phyloP scores from a whole-genome alignment of 208 protist species.

The Wallacemonas sp. region DNA sequence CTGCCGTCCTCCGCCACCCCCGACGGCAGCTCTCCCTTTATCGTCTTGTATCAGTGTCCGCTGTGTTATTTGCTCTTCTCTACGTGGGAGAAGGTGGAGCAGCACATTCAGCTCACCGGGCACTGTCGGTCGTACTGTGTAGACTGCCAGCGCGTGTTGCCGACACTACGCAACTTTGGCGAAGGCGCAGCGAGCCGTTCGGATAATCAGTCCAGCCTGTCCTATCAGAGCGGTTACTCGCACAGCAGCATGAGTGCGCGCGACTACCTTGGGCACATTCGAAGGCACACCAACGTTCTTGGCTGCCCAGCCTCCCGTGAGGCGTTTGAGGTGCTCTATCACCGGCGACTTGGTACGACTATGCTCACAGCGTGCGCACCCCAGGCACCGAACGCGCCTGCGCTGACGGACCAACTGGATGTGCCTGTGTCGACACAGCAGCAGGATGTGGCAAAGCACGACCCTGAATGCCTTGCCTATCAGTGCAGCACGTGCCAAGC shows the following conservation, averaged over 20 bases:
- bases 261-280: conserved; percentile 28
- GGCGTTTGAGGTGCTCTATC: conserved; percentile 53
- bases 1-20: neutral
- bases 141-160: conserved; percentile 16
- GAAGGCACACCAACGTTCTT: conserved; percentile 32
- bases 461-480: conserved; percentile 14
- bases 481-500: conserved; percentile 38
- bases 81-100: conserved; percentile 36
- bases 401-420: neutral
- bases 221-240: neutral
- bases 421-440: neutral
- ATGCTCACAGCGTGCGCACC: neutral
- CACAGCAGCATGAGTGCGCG: neutral
- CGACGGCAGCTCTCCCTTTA: conserved; percentile 27
- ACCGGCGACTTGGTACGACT: conserved; percentile 20
- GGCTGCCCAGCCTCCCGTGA: conserved; percentile 37
- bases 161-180: neutral
- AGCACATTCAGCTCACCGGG: conserved; percentile 32
- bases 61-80: conserved; percentile 59
- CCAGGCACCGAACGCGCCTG: neutral
- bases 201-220: no score
- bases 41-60: conserved; percentile 69
- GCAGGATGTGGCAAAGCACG: neutral
- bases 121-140: conserved; percentile 47
- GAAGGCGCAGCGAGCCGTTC: neutral